phyloP scores from a whole-genome alignment of 257 asterid species.

The Avicennia marina region DNA sequence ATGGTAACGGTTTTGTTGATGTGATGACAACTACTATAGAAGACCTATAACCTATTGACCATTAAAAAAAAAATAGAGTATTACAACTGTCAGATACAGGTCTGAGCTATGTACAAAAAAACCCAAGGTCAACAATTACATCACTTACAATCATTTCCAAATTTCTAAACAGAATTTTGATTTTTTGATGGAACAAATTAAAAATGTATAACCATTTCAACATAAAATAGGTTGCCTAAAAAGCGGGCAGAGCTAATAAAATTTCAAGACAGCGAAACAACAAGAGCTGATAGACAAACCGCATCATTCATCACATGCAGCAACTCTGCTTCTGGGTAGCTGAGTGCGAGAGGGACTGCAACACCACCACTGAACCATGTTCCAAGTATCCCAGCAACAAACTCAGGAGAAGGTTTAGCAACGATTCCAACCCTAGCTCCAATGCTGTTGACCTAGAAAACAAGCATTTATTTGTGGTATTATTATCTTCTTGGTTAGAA shows the following conservation, averaged over 20 bases:
- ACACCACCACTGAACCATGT: conserved; percentile 95
- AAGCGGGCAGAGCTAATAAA: conserved; percentile 1
- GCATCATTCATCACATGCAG: conserved; percentile 93
- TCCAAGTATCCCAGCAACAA: conserved; percentile 86
- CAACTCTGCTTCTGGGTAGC: conserved; percentile 95
- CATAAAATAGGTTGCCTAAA: not conserved
- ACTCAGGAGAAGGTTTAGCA: conserved; percentile 91
- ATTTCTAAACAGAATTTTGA: not conserved
- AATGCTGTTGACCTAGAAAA: conserved; percentile 43
- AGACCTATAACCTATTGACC: not conserved
- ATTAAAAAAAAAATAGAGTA: no score
- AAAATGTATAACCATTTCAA: not conserved
- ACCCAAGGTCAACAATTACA: no score
- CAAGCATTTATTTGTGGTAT: not conserved
- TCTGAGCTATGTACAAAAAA: no score
- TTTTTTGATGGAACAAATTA: no score
- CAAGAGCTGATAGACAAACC: conserved; percentile 36
- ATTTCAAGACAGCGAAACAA: not conserved
- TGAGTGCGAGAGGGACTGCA: conserved; percentile 95
- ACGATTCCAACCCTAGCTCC: conserved; percentile 81
- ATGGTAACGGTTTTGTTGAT: not conserved
- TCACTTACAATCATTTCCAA: not conserved
- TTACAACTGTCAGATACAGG: no score
- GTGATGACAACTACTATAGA: not conserved
- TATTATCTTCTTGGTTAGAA: not conserved